Conservation (phyloP, 352 stramenopile genomes). For the Plasmopara viticola region DNA sequence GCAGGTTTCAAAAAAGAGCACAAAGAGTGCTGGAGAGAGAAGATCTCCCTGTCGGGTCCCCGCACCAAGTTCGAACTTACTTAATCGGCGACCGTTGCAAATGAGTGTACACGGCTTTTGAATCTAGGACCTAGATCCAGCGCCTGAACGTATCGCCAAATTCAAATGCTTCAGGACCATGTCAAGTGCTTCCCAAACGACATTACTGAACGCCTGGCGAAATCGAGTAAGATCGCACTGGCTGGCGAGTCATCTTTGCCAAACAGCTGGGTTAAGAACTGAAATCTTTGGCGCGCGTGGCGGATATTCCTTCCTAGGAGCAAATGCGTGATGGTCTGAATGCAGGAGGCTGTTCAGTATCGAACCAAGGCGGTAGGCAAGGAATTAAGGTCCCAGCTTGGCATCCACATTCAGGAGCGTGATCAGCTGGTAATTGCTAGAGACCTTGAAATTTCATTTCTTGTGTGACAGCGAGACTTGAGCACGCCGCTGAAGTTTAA, state of each 20-base stretch:
- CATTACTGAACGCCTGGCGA: not conserved
- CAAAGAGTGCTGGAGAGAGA: too few species aligned
- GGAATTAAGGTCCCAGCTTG: not conserved
- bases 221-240: not conserved
- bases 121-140: too few species aligned
- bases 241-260: too few species aligned
- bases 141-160: too few species aligned
- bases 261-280: too few species aligned
- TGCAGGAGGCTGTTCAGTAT: not conserved
- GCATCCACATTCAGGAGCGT: not conserved
- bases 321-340: not conserved
- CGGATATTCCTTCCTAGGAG: not conserved
- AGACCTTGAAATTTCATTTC: not conserved
- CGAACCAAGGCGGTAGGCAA: not conserved
- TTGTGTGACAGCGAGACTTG: not conserved
- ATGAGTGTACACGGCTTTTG: too few species aligned
- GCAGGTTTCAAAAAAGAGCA: too few species aligned
- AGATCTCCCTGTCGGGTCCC: too few species aligned
- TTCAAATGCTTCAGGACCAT: too few species aligned
- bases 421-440: not conserved
- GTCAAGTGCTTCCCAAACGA: too few species aligned
- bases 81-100: too few species aligned
- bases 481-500: not conserved
- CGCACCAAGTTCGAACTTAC: too few species aligned
- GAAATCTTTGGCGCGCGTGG: not conserved